Base-by-base conservation (phyloP, 2,329 filamentous ascomycete species). In the Alternaria dauci region DNA sequence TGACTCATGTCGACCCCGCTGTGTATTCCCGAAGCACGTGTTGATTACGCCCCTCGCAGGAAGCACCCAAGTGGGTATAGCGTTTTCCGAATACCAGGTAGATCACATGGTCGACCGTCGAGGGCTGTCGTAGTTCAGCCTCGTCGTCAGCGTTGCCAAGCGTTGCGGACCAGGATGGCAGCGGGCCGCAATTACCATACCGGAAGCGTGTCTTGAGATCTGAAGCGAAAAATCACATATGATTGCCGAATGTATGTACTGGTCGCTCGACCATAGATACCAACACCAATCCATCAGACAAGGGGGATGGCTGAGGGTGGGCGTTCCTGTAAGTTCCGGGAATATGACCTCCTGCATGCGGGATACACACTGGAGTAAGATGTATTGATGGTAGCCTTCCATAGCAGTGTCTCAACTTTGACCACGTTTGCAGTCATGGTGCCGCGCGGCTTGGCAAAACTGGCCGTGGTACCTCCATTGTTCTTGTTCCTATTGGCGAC, bases 131-230 rank as follows among this genome's bases (percentile, higher is more conserved):
- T 23, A 26, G 46, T 38, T 38, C 30, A 50, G 46, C 46, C 34
- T 50, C 46, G 46, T 34, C 46, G 46, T 50, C 46, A 50, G 34
- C 46, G 46, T 34, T 36, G 46, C 30, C 32, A 50, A 50, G 46
- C 12, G 23, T 42, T 42, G 39, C 39, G 20, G 39, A 20, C 39
- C 20, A 25, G 4, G 20, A 5, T 25, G 39, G 20, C 32, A 36
- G 32, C 46, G 46, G 46, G 32, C 46, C 46, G 46, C 20, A 14
- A 23, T 18, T n/a, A 32, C 20, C 20, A 25, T n/a, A 32, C 20
- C 20, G n/a, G 8, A 38, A 16, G 14, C 32, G 34, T 18, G 38
- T 25, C 8, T 26, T 30, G 11, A 16, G 5, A 50, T 25, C 5
- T 18, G 30, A 50, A 36, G 20, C 32, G 8, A 20, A 4, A 38